Evolutionary conservation across 345 rosid genomes (phyloP), one percentile per base, ranked within the genome.

Genomic region (Streptanthus diversifolius): DNA sequence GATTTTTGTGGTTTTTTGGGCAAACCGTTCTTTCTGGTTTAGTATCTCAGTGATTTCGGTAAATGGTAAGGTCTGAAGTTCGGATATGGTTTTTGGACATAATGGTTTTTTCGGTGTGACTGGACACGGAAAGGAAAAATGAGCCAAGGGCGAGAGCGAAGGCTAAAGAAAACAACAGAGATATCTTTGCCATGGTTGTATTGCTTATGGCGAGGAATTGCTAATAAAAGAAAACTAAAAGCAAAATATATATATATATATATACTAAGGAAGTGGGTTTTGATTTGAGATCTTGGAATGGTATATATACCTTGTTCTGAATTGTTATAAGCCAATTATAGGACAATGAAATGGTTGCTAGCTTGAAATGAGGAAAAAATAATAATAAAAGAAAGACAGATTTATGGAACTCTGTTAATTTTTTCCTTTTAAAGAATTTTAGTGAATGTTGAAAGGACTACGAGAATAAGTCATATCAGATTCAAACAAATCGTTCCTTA

Each of bases 141-240:
- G 57, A 73, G 13, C 57, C 29, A 33, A 73, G 39, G n/a, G 12
- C 10, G 18, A 73, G 57, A 73, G 24, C n/a, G 49, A 33, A 55
- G 58, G 77, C 49, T 54, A 64, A 55, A 55, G 64, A 73, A 25
- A 55, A 55, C 41, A 73, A 64, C 40, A 44, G 49, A 73, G 71
- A 73, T 39, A 65, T 24, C 45, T 40, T 73, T 24, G 77, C 59
- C 77, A 73, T 73, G 57, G 77, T 33, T 65, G 66, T 33, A 64
- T 33, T 63, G 47, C 29, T 63, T 51, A 21, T 62, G 61, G 22
- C 43, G 61, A 71, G 52, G 29, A 32, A 41, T 55, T 43, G 35
- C 44, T n/a, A 0, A 3, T 36, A 19, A 27, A 22, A 15, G 29
- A 13, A 33, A 14, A 21, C 25, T 36, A 48, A 17, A 19, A 5